phyloP scores from a whole-genome alignment of 129 eudicot genomes.

The Escallonia rubra region DNA sequence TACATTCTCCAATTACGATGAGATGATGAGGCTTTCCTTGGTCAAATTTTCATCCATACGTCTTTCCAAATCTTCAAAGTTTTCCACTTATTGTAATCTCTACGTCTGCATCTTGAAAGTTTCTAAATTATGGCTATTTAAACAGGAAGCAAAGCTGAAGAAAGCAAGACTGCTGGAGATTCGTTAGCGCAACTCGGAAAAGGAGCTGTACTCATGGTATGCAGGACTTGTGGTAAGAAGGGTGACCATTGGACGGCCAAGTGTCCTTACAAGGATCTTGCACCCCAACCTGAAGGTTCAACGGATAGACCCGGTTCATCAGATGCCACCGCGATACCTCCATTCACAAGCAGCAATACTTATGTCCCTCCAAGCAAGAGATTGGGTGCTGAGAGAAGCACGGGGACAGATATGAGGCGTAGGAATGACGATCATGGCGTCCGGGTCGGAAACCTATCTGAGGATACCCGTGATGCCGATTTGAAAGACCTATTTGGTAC shows the following conservation, averaged over 20 bases:
- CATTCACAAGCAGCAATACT: constrained; percentile 32
- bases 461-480: constrained; percentile 54
- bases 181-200: constrained; percentile 38
- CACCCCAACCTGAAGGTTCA: constrained; percentile 27
- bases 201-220: constrained; percentile 60
- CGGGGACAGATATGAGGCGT: constrained; percentile 46
- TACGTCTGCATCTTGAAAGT: too few species aligned
- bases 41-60: too few species aligned
- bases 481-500: constrained; percentile 48
- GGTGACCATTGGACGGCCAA: constrained; percentile 61
- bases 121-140: not conserved
- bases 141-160: constrained; percentile 44
- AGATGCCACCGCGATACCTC: constrained; percentile 5
- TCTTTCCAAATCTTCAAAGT: too few species aligned
- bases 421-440: constrained; percentile 55
- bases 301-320: constrained; percentile 32
- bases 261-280: constrained; percentile 55
- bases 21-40: too few species aligned
- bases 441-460: constrained; percentile 51
- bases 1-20: too few species aligned
- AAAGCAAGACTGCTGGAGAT: constrained; percentile 33
- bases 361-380: constrained; percentile 55
- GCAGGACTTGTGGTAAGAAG: constrained; percentile 61
- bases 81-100: too few species aligned
- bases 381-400: constrained; percentile 39